A percentile compares a stretch with the other conserved stretches of the same genome.
Conservation (phyloP, 306 rosid species). For the Cicer yamashitae region DNA sequence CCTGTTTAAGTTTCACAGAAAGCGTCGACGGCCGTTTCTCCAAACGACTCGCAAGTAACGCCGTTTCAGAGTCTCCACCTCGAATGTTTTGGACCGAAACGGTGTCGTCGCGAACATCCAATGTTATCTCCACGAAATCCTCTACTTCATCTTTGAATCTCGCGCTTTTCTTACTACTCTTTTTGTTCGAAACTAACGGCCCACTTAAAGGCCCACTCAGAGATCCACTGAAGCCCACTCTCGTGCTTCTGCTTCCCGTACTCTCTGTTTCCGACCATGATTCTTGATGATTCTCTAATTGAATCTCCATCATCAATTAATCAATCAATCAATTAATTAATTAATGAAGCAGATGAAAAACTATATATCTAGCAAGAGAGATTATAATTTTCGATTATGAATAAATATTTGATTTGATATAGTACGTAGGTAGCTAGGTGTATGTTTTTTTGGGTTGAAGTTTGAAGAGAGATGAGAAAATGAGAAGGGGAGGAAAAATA, state of each 20-base stretch:
- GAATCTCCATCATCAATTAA: constrained; percentile 62
- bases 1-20: constrained; percentile 61
- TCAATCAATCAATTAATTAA: no score
- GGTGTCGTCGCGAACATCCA: constrained; percentile 72
- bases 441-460: no score
- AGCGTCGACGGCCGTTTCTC: constrained; percentile 62
- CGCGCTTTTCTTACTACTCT: constrained; percentile 58
- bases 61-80: constrained; percentile 76
- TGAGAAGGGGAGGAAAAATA: neutral
- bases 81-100: constrained; percentile 73
- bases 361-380: no score
- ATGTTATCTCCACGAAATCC: constrained; percentile 77
- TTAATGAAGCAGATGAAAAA: no score
- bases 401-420: no score
- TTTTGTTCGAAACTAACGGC: constrained; percentile 54
- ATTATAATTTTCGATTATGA: no score
- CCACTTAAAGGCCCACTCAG: constrained; percentile 72
- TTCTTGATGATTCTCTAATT: constrained; percentile 53
- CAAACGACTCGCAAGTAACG: constrained; percentile 61
- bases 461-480: neutral
- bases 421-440: no score
- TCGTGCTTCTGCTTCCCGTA: constrained; percentile 51
- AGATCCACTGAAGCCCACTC: constrained; percentile 73
- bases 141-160: constrained; percentile 63
- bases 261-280: constrained; percentile 67